phyloP scores from a whole-genome alignment of 352 stramenopile genomes.

The Pythium folliculosum region DNA sequence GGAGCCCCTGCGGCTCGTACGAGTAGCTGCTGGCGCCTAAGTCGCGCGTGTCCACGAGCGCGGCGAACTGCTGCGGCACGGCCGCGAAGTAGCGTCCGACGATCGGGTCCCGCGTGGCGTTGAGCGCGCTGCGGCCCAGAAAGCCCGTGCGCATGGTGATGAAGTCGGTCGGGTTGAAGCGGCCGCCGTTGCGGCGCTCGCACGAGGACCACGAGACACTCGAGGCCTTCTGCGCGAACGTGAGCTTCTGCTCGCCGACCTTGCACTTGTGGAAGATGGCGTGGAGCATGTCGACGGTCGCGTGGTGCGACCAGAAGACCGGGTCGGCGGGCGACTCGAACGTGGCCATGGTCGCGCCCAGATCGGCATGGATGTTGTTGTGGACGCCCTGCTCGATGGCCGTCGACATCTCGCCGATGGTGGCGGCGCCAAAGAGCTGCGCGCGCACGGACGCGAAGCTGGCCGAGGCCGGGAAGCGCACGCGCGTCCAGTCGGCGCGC shows the following conservation, averaged over 20 bases:
- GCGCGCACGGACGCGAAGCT: slow-evolving; percentile 50
- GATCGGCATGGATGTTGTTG: slow-evolving; percentile 60
- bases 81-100: slow-evolving; percentile 18
- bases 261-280: slow-evolving; percentile 74
- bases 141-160: slow-evolving; percentile 45
- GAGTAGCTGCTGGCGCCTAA: slow-evolving; percentile 35
- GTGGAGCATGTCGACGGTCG: slow-evolving; percentile 68
- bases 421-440: slow-evolving; percentile 49
- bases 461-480: slow-evolving; percentile 32
- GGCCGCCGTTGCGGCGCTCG: slow-evolving; percentile 32
- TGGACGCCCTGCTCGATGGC: slow-evolving; percentile 51
- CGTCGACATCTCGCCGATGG: slow-evolving; percentile 57
- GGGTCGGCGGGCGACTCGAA: slow-evolving; percentile 57
- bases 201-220: slow-evolving; percentile 56
- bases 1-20: slow-evolving; percentile 31
- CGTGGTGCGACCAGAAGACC: slow-evolving; percentile 79
- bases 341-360: slow-evolving; percentile 49
- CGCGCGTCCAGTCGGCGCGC: slow-evolving; percentile 41
- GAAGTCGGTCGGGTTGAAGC: slow-evolving; percentile 49
- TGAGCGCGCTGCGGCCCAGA: slow-evolving; percentile 32
- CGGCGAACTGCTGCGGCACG: slow-evolving; percentile 20
- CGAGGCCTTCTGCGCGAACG: slow-evolving; percentile 47
- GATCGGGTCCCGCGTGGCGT: slow-evolving; percentile 10
- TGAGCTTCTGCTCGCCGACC: slow-evolving; percentile 43
- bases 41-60: slow-evolving; percentile 23